Conservation (phyloP, 805 yeast genomes). For the Ogataea allantospora region DNA sequence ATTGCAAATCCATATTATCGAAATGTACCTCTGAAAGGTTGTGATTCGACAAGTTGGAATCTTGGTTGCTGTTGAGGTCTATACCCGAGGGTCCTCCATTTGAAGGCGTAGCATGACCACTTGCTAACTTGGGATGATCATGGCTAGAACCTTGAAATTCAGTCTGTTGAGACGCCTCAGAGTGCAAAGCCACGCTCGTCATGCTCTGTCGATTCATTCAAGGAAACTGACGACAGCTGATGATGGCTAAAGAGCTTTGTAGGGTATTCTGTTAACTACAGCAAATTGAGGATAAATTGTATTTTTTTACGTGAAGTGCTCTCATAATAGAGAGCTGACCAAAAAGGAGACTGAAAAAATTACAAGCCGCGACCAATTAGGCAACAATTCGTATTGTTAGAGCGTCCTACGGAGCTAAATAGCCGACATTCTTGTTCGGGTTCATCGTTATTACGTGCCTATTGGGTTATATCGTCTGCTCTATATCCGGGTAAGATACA, state of each 20-base stretch:
- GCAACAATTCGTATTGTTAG: no score
- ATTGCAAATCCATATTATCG: conserved; percentile 25
- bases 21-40: conserved; percentile 16
- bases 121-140: background rate
- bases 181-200: conserved; percentile 2
- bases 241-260: background rate
- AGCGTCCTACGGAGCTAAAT: background rate
- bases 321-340: no score
- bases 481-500: conserved; percentile 13
- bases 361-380: no score
- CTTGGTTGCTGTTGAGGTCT: no score
- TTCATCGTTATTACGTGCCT: background rate
- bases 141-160: background rate
- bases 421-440: background rate
- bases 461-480: background rate
- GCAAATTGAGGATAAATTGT: no score
- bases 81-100: background rate
- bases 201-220: conserved; percentile 10
- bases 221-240: no score
- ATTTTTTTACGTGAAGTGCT: no score
- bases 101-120: background rate
- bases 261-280: no score
- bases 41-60: no score
- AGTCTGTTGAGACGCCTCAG: conserved; percentile 1
- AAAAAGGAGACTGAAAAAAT: no score